Conservation (phyloP, 148 eudicot species). For the Spergularia marina region DNA sequence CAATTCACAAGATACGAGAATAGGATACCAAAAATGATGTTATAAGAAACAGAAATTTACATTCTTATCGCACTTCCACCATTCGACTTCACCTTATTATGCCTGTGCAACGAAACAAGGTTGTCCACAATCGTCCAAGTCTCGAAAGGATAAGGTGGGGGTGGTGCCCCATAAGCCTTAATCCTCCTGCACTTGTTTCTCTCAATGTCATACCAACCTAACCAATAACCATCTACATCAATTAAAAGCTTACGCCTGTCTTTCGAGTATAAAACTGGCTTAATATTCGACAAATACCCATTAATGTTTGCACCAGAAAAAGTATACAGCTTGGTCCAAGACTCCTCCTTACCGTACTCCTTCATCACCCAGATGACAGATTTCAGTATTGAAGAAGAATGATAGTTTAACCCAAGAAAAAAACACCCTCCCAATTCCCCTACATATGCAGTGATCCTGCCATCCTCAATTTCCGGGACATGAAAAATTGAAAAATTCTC, state of each 20-base stretch:
- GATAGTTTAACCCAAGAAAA: background rate
- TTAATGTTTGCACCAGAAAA: background rate
- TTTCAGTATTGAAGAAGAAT: background rate
- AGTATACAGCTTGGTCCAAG: constrained; percentile 18
- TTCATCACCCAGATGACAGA: constrained; percentile 13
- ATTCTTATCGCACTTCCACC: too few species aligned
- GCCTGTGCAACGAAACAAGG: too few species aligned
- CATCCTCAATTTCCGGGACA: background rate
- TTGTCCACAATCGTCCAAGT: too few species aligned
- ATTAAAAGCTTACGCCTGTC: background rate
- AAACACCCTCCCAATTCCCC: constrained; percentile 14
- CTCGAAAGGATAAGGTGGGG: too few species aligned
- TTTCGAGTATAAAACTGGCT: constrained; percentile 2
- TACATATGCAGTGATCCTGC: background rate
- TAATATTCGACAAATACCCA: background rate
- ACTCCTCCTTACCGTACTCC: constrained; percentile 13
- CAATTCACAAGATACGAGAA: too few species aligned
- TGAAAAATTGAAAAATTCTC: background rate
- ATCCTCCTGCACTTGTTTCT: too few species aligned
- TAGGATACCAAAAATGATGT: too few species aligned
- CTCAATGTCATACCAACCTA: too few species aligned
- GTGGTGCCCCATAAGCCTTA: too few species aligned
- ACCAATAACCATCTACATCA: too few species aligned
- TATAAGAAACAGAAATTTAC: too few species aligned
- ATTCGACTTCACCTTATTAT: too few species aligned